phyloP scores from a whole-genome alignment of 2,329 filamentous ascomycete species.

The Byssothecium circinans region DNA sequence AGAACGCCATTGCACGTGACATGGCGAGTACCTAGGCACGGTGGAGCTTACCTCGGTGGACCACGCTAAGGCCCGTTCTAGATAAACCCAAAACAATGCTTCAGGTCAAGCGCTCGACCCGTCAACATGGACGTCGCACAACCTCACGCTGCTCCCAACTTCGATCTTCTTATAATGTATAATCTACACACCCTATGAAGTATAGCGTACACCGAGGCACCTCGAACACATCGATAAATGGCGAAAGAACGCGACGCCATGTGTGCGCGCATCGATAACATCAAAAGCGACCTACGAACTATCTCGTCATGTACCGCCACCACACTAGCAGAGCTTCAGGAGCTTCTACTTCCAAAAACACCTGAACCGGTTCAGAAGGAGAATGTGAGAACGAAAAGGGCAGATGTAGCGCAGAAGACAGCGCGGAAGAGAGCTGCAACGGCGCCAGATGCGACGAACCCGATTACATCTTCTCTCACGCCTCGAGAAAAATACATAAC shows the following conservation, averaged over 20 bases:
- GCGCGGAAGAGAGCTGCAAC: conserved; percentile 35
- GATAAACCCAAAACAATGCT: background rate
- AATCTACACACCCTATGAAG: conserved; percentile 26
- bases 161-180: conserved; percentile 31
- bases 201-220: conserved; percentile 1
- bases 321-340: conserved; percentile 51
- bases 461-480: conserved; percentile 45
- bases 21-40: background rate
- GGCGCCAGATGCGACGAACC: conserved; percentile 43
- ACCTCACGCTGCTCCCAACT: background rate
- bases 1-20: background rate
- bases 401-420: conserved; percentile 23
- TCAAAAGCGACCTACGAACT: conserved; percentile 52
- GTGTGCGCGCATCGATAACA: conserved; percentile 52
- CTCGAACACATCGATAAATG: conserved; percentile 21
- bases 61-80: background rate
- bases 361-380: conserved; percentile 40
- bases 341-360: conserved; percentile 44
- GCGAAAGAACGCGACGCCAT: conserved; percentile 28
- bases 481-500: conserved; percentile 65
- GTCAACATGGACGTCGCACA: background rate
- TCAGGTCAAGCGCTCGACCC: background rate
- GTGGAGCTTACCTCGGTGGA: background rate
- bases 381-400: conserved; percentile 31
- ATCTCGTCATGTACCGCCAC: conserved; percentile 53